Evolutionary conservation across 73 alveolate species (phyloP).

Genomic region (Tetrahymena thermophila): DNA sequence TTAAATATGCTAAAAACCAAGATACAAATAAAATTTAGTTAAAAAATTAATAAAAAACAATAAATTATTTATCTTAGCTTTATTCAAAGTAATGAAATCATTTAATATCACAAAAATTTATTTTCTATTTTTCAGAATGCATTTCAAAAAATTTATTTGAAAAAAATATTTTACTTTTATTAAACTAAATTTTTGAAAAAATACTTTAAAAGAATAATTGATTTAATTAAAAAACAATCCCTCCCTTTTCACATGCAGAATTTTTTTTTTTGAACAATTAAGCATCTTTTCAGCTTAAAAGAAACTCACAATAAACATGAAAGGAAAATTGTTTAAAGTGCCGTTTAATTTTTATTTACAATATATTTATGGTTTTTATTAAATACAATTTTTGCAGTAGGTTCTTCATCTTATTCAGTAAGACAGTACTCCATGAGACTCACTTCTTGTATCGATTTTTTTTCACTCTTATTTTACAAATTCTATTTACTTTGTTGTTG

Average conservation of each 20-base stretch:
- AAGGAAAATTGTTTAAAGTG: background rate
- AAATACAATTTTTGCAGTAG: background rate
- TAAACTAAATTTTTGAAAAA: too few species aligned
- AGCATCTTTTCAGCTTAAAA: slow-evolving; percentile 1
- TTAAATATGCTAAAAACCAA: too few species aligned
- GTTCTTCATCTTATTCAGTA: background rate
- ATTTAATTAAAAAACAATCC: background rate
- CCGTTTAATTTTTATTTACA: background rate
- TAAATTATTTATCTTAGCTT: background rate
- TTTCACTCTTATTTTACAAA: background rate
- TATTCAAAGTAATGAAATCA: background rate
- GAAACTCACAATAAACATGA: background rate
- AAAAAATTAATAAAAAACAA: too few species aligned
- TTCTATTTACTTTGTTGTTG: background rate
- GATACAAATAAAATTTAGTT: too few species aligned
- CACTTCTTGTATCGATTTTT: background rate
- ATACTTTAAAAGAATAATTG: background rate
- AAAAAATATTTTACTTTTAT: too few species aligned
- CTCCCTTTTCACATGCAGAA: background rate
- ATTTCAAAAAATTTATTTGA: too few species aligned
- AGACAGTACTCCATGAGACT: background rate
- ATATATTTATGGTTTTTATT: background rate
- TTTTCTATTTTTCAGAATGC: too few species aligned
- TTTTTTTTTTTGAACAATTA: background rate
- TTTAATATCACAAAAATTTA: too few species aligned